These are phyloP conservation scores for Sanghuangporus weigelae DNA, from an alignment of 1,284 basidiomycete genomes.

Conservation along the genomic window DNA sequence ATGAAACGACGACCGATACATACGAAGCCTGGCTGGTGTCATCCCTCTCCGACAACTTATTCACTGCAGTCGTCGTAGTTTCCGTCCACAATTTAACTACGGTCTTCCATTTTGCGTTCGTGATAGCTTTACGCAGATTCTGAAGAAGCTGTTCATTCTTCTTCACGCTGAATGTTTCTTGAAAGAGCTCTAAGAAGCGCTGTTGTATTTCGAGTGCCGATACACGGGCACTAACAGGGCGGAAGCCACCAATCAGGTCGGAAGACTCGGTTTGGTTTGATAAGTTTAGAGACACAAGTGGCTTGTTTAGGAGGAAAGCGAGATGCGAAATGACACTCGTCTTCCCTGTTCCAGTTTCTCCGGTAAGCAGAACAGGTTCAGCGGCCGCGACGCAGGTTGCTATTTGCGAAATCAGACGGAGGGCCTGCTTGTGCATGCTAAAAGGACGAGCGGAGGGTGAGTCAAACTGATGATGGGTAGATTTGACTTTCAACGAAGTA, in stretches of 20 bases:
- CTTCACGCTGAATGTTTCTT: slow-evolving; percentile 82
- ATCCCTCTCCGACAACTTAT: slow-evolving; percentile 47
- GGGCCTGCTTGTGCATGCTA: slow-evolving; percentile 86
- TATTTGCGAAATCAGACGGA: slow-evolving; percentile 78
- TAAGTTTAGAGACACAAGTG: slow-evolving; percentile 86
- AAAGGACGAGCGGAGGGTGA: slow-evolving; percentile 56
- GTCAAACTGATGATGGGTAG: slow-evolving; percentile 32
- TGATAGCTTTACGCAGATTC: slow-evolving; percentile 79
- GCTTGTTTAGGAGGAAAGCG: slow-evolving; percentile 72
- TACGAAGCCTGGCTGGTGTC: slow-evolving; percentile 26
- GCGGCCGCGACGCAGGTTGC: slow-evolving; percentile 66
- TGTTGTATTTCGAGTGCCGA: slow-evolving; percentile 75
- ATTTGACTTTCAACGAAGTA: slow-evolving; percentile 45
- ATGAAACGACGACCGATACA: slow-evolving; percentile 30
- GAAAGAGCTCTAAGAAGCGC: slow-evolving; percentile 81
- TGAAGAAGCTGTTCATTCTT: slow-evolving; percentile 89
- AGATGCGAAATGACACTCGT: slow-evolving; percentile 91
- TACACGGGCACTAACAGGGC: slow-evolving; percentile 84
- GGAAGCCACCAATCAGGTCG: slow-evolving; percentile 93
- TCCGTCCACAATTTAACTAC: slow-evolving; percentile 85
- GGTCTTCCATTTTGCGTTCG: slow-evolving; percentile 82
- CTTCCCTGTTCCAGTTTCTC: slow-evolving; percentile 99
- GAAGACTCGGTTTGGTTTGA: slow-evolving; percentile 97
- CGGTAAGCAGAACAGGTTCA: slow-evolving; percentile 91
- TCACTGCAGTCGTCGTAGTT: slow-evolving; percentile 64